A percentile compares a stretch with the other conserved stretches of the same genome.
phyloP scores from a whole-genome alignment of 164 flowering plant species.

The Dillenia suffruticosa region DNA sequence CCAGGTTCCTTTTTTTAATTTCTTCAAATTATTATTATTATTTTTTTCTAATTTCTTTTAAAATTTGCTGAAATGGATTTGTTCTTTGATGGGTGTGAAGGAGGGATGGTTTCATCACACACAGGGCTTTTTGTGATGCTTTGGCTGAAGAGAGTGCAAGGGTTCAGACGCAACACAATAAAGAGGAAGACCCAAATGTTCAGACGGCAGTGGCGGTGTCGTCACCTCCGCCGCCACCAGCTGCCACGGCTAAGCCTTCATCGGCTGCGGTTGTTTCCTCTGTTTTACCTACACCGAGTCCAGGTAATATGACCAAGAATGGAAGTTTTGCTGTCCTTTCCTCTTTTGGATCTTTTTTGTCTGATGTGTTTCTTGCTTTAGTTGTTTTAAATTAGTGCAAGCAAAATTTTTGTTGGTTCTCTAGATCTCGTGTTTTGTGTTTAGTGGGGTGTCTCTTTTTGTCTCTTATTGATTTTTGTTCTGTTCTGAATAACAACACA shows the following conservation, averaged over 20 bases:
- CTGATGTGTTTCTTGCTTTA: conserved; percentile 5
- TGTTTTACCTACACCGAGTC: conserved; percentile 21
- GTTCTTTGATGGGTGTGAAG: conserved; percentile 21
- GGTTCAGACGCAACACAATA: conserved; percentile 13
- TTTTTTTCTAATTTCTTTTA: neutral
- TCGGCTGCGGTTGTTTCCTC: conserved; percentile 21
- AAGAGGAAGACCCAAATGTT: conserved; percentile 23
- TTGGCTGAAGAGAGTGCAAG: conserved; percentile 53
- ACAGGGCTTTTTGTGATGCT: conserved; percentile 65
- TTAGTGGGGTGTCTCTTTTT: conserved; percentile 23
- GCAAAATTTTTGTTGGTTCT: conserved; percentile 10
- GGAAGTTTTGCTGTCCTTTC: neutral
- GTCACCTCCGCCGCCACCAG: conserved; percentile 15
- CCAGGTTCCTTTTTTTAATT: conserved; percentile 25
- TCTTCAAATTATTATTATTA: conserved; percentile 6
- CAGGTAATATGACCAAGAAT: conserved; percentile 26
- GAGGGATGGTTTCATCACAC: conserved; percentile 67
- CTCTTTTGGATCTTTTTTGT: conserved; percentile 6
- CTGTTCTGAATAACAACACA: conserved; percentile 5
- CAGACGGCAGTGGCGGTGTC: conserved; percentile 18
- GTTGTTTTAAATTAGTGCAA: neutral
- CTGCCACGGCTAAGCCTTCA: conserved; percentile 10
- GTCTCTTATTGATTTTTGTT: conserved; percentile 38
- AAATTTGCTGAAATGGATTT: conserved; percentile 4
- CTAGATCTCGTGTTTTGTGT: conserved; percentile 20